A percentile compares a stretch with the other conserved stretches of the same genome.
Evolutionary conservation across 2,329 filamentous ascomycete genomes (phyloP).

Genomic region (Apiospora kogelbergensis): DNA sequence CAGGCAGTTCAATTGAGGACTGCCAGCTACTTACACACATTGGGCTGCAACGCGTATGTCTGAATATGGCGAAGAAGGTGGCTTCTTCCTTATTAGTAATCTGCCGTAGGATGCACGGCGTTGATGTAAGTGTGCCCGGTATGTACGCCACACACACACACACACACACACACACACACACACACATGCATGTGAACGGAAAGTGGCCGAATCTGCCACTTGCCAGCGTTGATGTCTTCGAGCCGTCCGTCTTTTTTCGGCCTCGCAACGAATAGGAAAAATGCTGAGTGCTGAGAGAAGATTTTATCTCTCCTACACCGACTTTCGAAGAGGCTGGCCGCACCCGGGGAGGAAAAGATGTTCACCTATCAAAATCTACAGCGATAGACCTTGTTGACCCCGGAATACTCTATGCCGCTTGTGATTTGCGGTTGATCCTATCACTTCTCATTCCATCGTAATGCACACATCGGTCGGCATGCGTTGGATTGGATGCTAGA

Average conservation of each 20-base stretch:
- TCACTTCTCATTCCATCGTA: not conserved
- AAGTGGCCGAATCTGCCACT: not conserved
- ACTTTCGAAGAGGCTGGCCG: not conserved
- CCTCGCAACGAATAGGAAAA: not conserved
- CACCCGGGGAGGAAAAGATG: not conserved
- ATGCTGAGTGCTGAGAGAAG: not conserved
- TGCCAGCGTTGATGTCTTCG: not conserved
- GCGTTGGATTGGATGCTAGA: not conserved
- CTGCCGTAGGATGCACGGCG: not conserved
- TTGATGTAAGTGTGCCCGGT: not conserved
- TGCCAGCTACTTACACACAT: not conserved
- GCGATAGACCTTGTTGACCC: not conserved
- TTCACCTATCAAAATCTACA: not conserved
- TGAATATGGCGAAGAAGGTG: not conserved
- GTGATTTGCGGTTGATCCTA: not conserved
- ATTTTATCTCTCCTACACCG: conserved; percentile 2
- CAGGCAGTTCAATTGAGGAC: not conserved
- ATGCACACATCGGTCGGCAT: not conserved
- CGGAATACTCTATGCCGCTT: not conserved
- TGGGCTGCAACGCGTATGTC: not conserved
- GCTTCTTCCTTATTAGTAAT: not conserved
- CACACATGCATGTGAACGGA: not conserved
- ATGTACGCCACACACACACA: not conserved
- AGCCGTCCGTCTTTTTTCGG: not conserved
- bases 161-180: not conserved